Evolutionary conservation across 805 yeast species (phyloP), one percentile per base, ranked within the genome.

Genomic region (Zygotorulaspora chibaensis): DNA sequence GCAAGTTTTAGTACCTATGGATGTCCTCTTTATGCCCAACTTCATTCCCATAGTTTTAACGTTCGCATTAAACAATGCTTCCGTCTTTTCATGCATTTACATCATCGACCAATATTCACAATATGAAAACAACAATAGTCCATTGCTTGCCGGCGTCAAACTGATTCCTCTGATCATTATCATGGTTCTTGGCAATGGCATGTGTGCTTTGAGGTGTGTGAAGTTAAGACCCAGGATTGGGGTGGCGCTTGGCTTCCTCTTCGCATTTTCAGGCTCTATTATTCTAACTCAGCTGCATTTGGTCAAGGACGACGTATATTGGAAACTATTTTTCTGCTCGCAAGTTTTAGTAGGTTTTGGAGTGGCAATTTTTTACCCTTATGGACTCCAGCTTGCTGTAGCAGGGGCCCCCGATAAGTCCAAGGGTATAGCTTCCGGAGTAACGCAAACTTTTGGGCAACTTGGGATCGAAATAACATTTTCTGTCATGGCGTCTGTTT

Each of bases 341-440:
- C 62, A 43, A 34, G 46, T 54, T 31, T 46, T 60, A 18, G 38
- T 47, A 40, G 69, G 66, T 6, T 43, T 47, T 20, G 62, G 65
- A 1, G 45, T 52, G 1, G 69, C 68, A 33, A 42, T 63, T 2
- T 71, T 60, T 48, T 69, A 66, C 51, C 58, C 68, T 23, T 59
- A 68, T 2, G 71, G 63, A 41, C 43, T 64, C 31, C 65, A 59
- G 27, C 58, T 65, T 3, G 53, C 70, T 8, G 55, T 61, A 47
- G 36, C 58, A 35, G 40, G 61, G 16, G 63, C 74, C 8, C 75
- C 77, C 0, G 37, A 54, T 3, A 66, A 68, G 41, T 47, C 68
- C 12, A 74, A 71, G 42, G 75, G 73, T 13, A 64, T 67, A 25
- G 70, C 71, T 2, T 46, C 67, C 6, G 76, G 72, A 1, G 50